Evolutionary conservation across 2,329 filamentous ascomycete species (phyloP).

Genomic region (Cladophialophora psammophila): DNA sequence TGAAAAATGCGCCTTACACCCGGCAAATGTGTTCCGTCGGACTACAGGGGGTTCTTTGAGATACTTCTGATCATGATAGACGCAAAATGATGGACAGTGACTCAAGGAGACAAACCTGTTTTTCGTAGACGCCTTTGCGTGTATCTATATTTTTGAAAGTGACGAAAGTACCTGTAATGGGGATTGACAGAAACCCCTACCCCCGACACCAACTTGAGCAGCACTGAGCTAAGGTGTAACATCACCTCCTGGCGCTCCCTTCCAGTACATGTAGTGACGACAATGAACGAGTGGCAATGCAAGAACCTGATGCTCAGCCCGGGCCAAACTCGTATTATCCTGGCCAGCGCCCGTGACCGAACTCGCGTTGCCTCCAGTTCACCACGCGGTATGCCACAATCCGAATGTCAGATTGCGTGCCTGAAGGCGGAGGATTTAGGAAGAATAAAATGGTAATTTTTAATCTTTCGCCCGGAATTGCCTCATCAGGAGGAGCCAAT

Average conservation of each 20-base stretch:
- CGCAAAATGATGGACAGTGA: neutral
- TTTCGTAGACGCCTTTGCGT: neutral
- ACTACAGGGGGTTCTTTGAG: slow-evolving; percentile 1
- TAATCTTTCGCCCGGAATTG: neutral
- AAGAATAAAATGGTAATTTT: slow-evolving; percentile 1
- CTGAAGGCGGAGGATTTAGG: slow-evolving; percentile 4
- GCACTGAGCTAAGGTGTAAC: neutral
- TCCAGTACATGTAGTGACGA: neutral
- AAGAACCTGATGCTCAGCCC: slow-evolving; percentile 3
- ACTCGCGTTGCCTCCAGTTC: neutral
- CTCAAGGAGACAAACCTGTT: slow-evolving; percentile 1
- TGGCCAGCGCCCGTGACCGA: neutral
- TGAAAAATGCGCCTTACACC: neutral
- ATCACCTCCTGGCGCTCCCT: neutral
- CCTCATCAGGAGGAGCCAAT: neutral
- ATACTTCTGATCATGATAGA: slow-evolving; percentile 9
- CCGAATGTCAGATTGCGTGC: slow-evolving; percentile 23
- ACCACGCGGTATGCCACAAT: slow-evolving; percentile 12
- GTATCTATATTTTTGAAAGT: neutral
- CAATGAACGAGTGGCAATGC: neutral
- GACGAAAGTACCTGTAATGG: neutral
- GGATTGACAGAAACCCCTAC: neutral
- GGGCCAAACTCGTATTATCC: neutral
- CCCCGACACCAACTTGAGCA: neutral
- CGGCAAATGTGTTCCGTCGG: neutral